Conservation (phyloP, 2,329 filamentous ascomycete species). For the Phyllosticta ampelicida region DNA sequence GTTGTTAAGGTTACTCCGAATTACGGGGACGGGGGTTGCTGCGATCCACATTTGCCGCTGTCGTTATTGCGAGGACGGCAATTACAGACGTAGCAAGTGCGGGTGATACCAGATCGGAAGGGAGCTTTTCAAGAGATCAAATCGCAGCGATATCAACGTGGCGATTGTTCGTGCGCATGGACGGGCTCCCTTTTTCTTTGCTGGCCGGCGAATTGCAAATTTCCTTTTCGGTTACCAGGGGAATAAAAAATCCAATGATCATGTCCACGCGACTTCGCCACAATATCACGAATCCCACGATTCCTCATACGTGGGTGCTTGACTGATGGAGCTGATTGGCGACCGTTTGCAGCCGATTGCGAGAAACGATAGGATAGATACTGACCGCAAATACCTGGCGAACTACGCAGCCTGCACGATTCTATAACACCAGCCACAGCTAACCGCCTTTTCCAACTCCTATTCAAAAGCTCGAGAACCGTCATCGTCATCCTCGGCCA, state of each 20-base stretch:
- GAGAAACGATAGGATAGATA: too few relatives aligned
- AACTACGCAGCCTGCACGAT: too few relatives aligned
- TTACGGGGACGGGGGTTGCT: too few relatives aligned
- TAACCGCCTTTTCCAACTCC: too few relatives aligned
- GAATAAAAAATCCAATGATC: constrained; percentile 11
- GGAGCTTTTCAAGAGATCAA: not conserved
- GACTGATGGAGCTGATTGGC: too few relatives aligned
- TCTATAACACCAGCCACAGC: too few relatives aligned
- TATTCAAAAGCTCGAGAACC: too few relatives aligned
- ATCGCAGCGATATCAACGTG: not conserved
- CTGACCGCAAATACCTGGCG: too few relatives aligned
- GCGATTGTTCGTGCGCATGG: constrained; percentile 10
- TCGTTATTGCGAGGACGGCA: not conserved
- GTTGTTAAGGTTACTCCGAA: constrained; percentile 2
- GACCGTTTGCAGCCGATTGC: too few relatives aligned
- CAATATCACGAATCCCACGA: not conserved
- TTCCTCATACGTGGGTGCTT: too few relatives aligned
- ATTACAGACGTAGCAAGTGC: not conserved
- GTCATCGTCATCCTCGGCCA: too few relatives aligned
- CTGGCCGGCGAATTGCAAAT: constrained; percentile 9
- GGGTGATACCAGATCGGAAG: not conserved
- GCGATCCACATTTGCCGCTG: too few relatives aligned
- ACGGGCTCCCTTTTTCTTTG: constrained; percentile 7
- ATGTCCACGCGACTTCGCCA: constrained; percentile 11
- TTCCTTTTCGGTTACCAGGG: constrained; percentile 10